Conservation (phyloP, 257 asterid genomes). For the Ehretia macrophylla region DNA sequence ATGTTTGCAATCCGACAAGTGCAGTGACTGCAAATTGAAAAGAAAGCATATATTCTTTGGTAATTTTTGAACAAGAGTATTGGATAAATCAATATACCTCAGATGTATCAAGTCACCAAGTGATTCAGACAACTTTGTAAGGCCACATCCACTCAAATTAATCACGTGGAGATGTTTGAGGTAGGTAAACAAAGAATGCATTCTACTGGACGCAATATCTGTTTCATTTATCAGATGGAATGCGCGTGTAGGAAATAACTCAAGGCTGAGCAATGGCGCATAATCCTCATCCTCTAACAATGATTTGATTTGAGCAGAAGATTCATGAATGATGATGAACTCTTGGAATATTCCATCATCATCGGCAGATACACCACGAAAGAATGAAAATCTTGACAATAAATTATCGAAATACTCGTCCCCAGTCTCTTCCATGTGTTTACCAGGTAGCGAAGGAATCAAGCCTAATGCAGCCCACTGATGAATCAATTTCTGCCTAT, state of each 20-base stretch:
- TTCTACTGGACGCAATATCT: no score
- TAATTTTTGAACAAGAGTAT: constrained; percentile 8
- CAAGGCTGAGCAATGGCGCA: no score
- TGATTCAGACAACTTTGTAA: no score
- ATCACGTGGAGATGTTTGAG: constrained; percentile 1
- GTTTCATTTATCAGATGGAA: no score
- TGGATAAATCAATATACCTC: constrained; percentile 25
- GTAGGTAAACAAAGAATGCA: no score
- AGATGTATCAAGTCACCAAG: constrained; percentile 8
- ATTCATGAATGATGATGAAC: background rate
- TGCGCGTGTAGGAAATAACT: no score
- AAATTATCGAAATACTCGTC: background rate
- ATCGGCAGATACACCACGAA: background rate
- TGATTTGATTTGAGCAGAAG: background rate
- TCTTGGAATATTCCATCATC: background rate
- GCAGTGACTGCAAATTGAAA: constrained; percentile 18
- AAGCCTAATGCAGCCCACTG: background rate
- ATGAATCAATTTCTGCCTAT: background rate
- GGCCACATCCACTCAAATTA: constrained; percentile 8
- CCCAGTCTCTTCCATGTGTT: background rate
- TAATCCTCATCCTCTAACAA: no score
- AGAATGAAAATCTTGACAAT: background rate
- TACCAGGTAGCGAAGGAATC: background rate
- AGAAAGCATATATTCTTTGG: constrained; percentile 14
- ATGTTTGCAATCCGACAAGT: constrained; percentile 11